Evolutionary conservation across 1,284 basidiomycete species (phyloP), one percentile per base, ranked within the genome.

Genomic region (Apiotrichum gracile): DNA sequence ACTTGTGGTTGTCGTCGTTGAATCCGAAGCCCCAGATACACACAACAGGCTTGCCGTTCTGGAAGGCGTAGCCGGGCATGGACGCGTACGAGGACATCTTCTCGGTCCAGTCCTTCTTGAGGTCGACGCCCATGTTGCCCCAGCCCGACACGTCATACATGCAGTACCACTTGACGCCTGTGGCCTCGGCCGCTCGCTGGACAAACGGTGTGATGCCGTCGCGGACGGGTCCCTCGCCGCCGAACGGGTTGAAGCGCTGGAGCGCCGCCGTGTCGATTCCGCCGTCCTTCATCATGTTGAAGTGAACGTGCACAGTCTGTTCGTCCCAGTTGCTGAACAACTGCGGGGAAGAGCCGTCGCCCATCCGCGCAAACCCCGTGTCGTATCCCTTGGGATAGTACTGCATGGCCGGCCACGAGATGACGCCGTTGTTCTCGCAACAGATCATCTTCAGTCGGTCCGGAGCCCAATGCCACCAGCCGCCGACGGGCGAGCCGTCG

Each of bases 21-120:
- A 59, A 59, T 17, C 58, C 58, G 16, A 59, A 59, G 10, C 58
- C 58, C 58, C 58, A 59, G 42, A 59, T 56, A 16, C 44, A 50
- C 24, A 59, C 58, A 25, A 59, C 58, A 6, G 54, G 51, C 41
- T 55, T 55, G 26, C 58, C 54, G 49, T 56, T 51, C 39, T 59
- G 58, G 21, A 34, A 42, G 12, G 58, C 58, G 33, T 59, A 59
- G 13, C 21, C 49, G 0, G 47, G 51, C 38, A 41, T 29, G 13
- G 19, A 21, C 17, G 46, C 41, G 49, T 56, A 56, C 13, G 27
- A 19, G 33, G 38, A 26, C 51, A 59, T 59, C 29, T 54, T 55
- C 29, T 37, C 54, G 26, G 9, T 19, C 49, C 58, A 59, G 58
- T 59, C 58, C 8, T 37, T 38, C 25, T 46, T 47, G 13, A 59